Evolutionary conservation across 345 rosid genomes (phyloP).

Genomic region (Aquilaria sinensis): DNA sequence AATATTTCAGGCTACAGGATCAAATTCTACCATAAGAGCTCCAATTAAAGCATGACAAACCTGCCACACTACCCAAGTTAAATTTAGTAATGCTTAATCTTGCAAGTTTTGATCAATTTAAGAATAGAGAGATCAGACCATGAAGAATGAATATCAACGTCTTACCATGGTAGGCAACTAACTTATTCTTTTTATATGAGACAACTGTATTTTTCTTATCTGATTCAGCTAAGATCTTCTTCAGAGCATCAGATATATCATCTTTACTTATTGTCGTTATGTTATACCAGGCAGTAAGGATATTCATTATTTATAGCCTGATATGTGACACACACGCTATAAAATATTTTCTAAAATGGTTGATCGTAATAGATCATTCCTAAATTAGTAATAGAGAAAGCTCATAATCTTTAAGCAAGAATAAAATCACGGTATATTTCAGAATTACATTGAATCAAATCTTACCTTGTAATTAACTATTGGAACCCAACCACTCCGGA

Average conservation of each 20-base stretch:
- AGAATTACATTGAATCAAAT: no score
- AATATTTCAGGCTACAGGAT: conserved; percentile 92
- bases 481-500: no score
- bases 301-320: conserved; percentile 37
- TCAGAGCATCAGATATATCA: conserved; percentile 93
- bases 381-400: no score
- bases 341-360: no score
- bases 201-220: conserved; percentile 98
- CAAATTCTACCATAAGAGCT: conserved; percentile 95
- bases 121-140: not conserved
- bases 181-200: conserved; percentile 81
- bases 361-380: no score
- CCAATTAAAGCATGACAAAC: conserved; percentile 98
- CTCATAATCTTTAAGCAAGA: no score
- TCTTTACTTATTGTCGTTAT: conserved; percentile 98
- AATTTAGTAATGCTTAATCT: not conserved
- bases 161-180: conserved; percentile 92
- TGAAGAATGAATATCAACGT: not conserved
- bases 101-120: not conserved
- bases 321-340: no score
- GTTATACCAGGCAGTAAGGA: conserved; percentile 92
- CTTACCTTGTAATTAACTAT: no score
- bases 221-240: conserved; percentile 97
- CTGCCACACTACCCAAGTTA: conserved; percentile 24
- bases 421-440: no score